These are phyloP conservation scores for Hygrocybe punicea DNA, from an alignment of 768 basidiomycete species.

Conservation along the genomic window DNA sequence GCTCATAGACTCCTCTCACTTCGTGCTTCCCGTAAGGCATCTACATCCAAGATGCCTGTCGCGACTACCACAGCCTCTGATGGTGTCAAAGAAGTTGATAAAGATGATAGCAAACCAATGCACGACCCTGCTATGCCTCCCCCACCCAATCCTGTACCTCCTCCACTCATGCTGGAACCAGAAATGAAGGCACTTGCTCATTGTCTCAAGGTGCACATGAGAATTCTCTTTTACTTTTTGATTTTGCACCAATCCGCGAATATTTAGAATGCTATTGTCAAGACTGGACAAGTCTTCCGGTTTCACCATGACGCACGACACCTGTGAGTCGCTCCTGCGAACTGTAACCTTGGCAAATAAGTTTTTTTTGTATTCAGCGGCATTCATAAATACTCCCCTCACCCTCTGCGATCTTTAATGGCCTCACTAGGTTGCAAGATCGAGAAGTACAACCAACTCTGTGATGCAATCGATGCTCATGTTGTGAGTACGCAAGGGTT, in stretches of 20 bases:
- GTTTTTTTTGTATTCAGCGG: constrained; percentile 45
- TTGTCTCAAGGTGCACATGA: constrained; percentile 54
- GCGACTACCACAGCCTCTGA: constrained; percentile 22
- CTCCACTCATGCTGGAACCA: constrained; percentile 52
- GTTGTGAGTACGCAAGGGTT: constrained; percentile 62
- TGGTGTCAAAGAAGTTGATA: constrained; percentile 21
- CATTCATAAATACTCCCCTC: constrained; percentile 52
- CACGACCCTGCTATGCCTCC: constrained; percentile 50
- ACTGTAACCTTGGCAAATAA: not conserved
- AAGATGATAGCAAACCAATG: too few relatives aligned
- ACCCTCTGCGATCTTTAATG: constrained; percentile 62
- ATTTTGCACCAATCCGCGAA: constrained; percentile 6
- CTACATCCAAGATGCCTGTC: too few relatives aligned
- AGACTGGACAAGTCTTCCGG: constrained; percentile 65
- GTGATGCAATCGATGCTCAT: constrained; percentile 72
- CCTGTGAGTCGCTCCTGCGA: constrained; percentile 54
- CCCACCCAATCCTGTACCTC: constrained; percentile 42
- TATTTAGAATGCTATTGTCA: constrained; percentile 63
- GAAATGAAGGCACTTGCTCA: constrained; percentile 57
- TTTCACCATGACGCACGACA: constrained; percentile 64
- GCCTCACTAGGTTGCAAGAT: constrained; percentile 67
- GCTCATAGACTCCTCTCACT: too few relatives aligned
- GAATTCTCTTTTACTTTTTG: not conserved
- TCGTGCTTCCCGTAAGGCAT: too few relatives aligned
- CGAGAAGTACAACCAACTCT: constrained; percentile 76